Percentiles rank a stretch among this genome's conserved stretches.
Evolutionary conservation across 305 asterid genomes (phyloP).

Genomic region (Coffea humblotiana): DNA sequence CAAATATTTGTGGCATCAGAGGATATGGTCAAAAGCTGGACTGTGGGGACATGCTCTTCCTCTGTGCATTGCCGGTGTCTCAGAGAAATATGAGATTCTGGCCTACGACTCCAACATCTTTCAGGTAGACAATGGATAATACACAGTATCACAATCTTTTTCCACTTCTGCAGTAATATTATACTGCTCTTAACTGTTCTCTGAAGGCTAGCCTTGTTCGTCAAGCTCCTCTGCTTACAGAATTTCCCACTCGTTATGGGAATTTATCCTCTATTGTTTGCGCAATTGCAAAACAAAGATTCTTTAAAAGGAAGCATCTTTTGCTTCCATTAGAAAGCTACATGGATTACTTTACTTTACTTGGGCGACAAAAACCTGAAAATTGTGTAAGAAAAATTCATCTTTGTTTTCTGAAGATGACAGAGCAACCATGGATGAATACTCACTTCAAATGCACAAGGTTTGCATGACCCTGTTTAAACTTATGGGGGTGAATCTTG

Average conservation of each 20-base stretch:
- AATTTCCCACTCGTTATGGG: no score
- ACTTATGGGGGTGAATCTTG: conserved; percentile 29
- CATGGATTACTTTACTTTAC: no score
- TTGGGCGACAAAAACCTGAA: no score
- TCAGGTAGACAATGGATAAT: conserved; percentile 3
- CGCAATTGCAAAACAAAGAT: no score
- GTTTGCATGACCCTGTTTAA: conserved; percentile 20
- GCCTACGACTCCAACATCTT: conserved; percentile 10
- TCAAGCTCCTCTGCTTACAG: no score
- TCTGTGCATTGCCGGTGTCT: neutral
- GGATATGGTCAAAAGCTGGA: conserved; percentile 27
- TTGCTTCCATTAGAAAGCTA: no score
- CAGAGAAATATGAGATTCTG: conserved; percentile 15
- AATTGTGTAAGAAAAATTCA: no score
- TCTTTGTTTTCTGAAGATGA: no score
- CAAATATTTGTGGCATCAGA: neutral
- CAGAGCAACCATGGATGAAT: conserved; percentile 25
- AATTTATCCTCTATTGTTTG: no score
- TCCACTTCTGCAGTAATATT: no score
- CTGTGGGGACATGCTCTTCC: conserved; percentile 26
- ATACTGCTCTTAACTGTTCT: neutral
- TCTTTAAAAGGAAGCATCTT: no score
- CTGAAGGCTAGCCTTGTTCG: neutral
- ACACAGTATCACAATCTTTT: no score
- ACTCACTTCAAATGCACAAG: conserved; percentile 30